Base-by-base conservation (phyloP, 495 filamentous ascomycete species). In the Lasiosphaeris hirsuta region DNA sequence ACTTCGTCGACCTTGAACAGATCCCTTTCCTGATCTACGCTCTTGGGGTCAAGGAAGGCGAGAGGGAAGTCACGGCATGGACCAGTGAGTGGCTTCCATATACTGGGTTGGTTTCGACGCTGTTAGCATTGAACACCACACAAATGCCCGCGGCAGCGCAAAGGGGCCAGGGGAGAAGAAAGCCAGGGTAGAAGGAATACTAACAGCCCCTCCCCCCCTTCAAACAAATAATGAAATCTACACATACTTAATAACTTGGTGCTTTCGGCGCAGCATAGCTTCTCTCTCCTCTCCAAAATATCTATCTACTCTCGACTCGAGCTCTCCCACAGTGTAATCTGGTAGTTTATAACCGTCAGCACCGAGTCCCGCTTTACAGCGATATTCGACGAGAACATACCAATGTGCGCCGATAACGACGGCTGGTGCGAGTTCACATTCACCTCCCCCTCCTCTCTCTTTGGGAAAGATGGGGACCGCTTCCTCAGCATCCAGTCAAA, bases 401-500 rank as follows among this genome's bases (percentile, higher is more conserved):
- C 44, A 19, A 47, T 47, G 15, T 47, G 44, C 19, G 44, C 44
- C 8, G 44, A 47, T 33, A 47, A 19, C 14, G 44, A 47, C 6
- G 44, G 44, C 19, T 47, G 44, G 19, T 47, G 10, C 8, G 10
- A 14, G 19, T 47, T 19, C 6, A 23, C 44, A n/a, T 47, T 18
- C 14, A 23, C 44, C 44, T 47, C 44, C n/a, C n/a, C n/a, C 8
- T 47, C 44, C 7, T 18, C 15, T 7, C 44, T 5, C 44, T 47
- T 47, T 4, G 44, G 44, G 15, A 47, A 47, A 8, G 44, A 47
- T 7, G 44, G 15, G 15, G 44, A 14, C 8, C 44, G 44, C 44
- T 47, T 47, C 19, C 44, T 5, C 8, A 47, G 15, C 44, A 47
- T 47, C 44, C 44, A 47, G 44, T 47, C 44, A n/a, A 47, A 47